Evolutionary conservation across 1,284 basidiomycete species (phyloP).

Genomic region (Somion occarium): DNA sequence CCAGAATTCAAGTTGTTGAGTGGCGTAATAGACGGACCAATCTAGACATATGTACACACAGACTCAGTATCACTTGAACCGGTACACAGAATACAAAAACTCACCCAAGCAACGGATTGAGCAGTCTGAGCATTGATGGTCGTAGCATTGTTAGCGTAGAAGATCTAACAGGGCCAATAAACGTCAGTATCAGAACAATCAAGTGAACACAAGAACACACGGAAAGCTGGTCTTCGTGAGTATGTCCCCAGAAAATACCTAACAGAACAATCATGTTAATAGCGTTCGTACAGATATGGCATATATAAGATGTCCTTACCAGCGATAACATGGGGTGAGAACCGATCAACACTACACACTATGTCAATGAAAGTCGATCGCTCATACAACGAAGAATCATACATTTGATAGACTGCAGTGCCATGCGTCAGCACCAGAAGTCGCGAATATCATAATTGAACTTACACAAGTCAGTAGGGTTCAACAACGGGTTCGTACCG

Average conservation of each 20-base stretch:
- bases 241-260: constrained; percentile 80
- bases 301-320: constrained; percentile 41
- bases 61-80: not conserved
- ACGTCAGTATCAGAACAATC: not conserved
- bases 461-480: constrained; percentile 67
- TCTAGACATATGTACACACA: no score
- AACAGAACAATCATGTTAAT: constrained; percentile 2
- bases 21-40: constrained; percentile 71
- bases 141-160: constrained; percentile 72
- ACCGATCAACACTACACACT: constrained; percentile 66
- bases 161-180: constrained; percentile 44
- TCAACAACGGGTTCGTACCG: constrained; percentile 54
- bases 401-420: constrained; percentile 69
- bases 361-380: not conserved
- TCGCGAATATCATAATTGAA: constrained; percentile 12
- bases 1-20: constrained; percentile 74
- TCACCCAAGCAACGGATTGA: constrained; percentile 49
- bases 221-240: constrained; percentile 78
- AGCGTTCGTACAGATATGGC: constrained; percentile 5
- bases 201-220: constrained; percentile 29
- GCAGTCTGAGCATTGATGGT: constrained; percentile 55
- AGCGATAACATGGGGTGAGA: constrained; percentile 72
- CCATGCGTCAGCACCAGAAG: constrained; percentile 3
- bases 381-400: constrained; percentile 12
- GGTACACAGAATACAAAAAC: constrained; percentile 9